Evolutionary conservation across 331 rosid species (phyloP).

Genomic region (Pyrus hybrid): DNA sequence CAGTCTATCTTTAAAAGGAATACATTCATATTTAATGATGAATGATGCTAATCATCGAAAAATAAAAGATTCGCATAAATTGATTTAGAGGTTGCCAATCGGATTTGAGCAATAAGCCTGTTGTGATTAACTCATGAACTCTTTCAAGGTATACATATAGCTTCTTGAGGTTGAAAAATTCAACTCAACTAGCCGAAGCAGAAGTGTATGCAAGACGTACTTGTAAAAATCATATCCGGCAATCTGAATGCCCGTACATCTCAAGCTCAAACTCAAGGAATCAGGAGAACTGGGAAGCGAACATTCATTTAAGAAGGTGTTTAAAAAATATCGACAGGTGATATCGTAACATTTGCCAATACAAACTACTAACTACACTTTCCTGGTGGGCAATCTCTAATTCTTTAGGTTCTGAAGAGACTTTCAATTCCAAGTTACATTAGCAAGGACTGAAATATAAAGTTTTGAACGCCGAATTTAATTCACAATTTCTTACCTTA

Average conservation of each 20-base stretch:
- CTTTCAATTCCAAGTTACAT: neutral
- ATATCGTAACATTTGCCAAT: neutral
- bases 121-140: neutral
- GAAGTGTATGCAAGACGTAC: neutral
- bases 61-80: neutral
- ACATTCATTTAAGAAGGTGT: too few relatives aligned
- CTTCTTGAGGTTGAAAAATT: neutral
- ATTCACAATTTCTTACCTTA: slow-evolving; percentile 46
- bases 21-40: neutral
- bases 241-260: neutral
- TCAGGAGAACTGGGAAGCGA: neutral
- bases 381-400: neutral
- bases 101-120: neutral
- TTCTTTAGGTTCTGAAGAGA: neutral
- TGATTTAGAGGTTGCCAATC: neutral
- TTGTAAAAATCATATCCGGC: neutral
- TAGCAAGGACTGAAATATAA: neutral
- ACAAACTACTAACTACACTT: neutral
- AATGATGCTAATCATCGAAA: neutral
- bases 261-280: neutral
- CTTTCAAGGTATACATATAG: neutral
- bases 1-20: neutral
- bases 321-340: neutral
- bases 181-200: neutral
- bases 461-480: neutral